phyloP scores from a whole-genome alignment of 2,329 filamentous ascomycete species.

The Xylaria digitata region DNA sequence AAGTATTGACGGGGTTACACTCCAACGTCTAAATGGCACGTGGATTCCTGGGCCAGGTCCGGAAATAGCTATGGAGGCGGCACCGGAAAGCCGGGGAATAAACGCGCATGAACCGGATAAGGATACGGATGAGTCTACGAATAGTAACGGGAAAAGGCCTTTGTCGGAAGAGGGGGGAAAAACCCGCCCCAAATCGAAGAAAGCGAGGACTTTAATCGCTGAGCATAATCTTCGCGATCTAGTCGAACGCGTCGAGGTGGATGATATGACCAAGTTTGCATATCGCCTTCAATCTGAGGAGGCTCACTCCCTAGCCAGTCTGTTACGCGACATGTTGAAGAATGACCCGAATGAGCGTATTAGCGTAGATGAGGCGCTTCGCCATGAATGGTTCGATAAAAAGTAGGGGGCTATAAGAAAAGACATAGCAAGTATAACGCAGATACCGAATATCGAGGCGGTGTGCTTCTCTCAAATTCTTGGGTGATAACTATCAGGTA shows the following conservation, averaged over 20 bases:
- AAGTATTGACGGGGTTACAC: constrained; percentile 6
- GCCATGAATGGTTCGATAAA: constrained; percentile 28
- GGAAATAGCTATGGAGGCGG: background rate
- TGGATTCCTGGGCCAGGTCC: background rate
- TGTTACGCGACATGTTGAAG: constrained; percentile 32
- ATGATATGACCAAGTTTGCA: constrained; percentile 20
- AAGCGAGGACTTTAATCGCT: constrained; percentile 3
- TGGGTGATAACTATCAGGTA: no score
- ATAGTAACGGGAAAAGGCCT: constrained; percentile 11
- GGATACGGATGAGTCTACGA: background rate
- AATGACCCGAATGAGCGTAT: constrained; percentile 30
- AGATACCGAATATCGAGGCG: background rate
- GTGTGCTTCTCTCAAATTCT: no score
- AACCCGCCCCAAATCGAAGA: constrained; percentile 1
- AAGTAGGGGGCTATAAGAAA: background rate
- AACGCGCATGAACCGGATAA: background rate
- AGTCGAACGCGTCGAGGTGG: constrained; percentile 23
- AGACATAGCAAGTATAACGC: background rate
- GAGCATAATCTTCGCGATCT: constrained; percentile 21
- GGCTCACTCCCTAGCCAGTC: constrained; percentile 18
- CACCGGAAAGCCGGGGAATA: background rate
- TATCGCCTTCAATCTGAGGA: constrained; percentile 27
- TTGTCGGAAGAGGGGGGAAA: background rate
- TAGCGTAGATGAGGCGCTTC: constrained; percentile 22
- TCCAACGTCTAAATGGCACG: constrained; percentile 15